These are phyloP conservation scores for Hirsutella minnesotensis DNA, from an alignment of 2,329 filamentous ascomycete species.

Conservation along the genomic window DNA sequence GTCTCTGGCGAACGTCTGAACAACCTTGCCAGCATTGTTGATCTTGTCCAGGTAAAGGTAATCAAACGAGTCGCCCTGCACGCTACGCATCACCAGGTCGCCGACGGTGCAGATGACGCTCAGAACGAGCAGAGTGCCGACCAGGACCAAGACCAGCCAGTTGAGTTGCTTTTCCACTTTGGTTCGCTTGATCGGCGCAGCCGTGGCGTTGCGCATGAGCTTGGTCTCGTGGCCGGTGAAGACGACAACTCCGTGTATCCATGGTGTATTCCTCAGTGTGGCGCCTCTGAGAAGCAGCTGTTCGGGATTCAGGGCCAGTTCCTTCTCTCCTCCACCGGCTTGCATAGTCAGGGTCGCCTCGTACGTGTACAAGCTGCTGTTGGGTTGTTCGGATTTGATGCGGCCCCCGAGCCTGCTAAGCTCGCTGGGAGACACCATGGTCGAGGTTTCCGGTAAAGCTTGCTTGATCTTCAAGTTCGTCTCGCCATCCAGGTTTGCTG, in stretches of 20 bases:
- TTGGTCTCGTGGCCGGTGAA: constrained; percentile 95
- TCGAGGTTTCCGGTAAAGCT: constrained; percentile 80
- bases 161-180: constrained; percentile 93
- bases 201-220: constrained; percentile 95
- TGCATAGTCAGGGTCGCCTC: constrained; percentile 92
- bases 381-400: constrained; percentile 89
- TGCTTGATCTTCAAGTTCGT: constrained; percentile 99
- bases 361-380: constrained; percentile 96
- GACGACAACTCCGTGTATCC: constrained; percentile 92
- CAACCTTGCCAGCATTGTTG: constrained; percentile 41
- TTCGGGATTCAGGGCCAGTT: constrained; percentile 79
- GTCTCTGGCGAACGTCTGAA: constrained; percentile 78
- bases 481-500: constrained; percentile 92
- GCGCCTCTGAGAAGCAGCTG: constrained; percentile 88
- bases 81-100: constrained; percentile 68
- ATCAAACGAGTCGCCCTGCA: constrained; percentile 45
- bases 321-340: constrained; percentile 82
- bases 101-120: constrained; percentile 87
- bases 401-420: constrained; percentile 76
- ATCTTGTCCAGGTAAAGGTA: constrained; percentile 62
- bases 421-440: constrained; percentile 76
- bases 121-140: constrained; percentile 70
- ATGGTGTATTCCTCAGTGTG: constrained; percentile 89
- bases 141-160: constrained; percentile 79
- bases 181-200: constrained; percentile 93